Evolutionary conservation across 768 basidiomycete species (phyloP).

Genomic region (Mycena metata): DNA sequence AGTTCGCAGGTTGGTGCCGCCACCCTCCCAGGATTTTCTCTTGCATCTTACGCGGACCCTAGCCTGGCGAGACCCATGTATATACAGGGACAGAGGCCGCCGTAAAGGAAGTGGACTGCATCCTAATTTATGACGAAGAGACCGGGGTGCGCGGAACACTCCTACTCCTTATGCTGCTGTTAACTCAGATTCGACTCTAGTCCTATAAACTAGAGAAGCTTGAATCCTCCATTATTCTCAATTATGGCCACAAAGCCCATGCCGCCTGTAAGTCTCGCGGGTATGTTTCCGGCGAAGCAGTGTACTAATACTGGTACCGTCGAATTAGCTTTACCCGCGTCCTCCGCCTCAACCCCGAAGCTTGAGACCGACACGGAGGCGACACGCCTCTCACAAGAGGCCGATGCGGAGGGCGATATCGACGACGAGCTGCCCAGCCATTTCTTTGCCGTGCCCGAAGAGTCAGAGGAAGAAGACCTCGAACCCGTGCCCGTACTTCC

Average conservation of each 20-base stretch:
- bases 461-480: conserved; percentile 55
- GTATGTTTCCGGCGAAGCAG: conserved; percentile 20
- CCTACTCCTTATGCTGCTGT: not conserved
- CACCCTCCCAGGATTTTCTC: not conserved
- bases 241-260: conserved; percentile 61
- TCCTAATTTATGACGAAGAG: conserved; percentile 85
- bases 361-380: conserved; percentile 25
- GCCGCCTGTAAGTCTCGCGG: conserved; percentile 14
- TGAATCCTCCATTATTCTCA: conserved; percentile 72
- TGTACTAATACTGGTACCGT: conserved; percentile 25
- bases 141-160: conserved; percentile 63
- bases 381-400: conserved; percentile 42
- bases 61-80: conserved; percentile 67
- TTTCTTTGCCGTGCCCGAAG: conserved; percentile 46
- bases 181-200: conserved; percentile 53
- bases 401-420: conserved; percentile 50
- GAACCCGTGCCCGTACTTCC: conserved; percentile 42
- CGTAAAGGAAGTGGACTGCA: conserved; percentile 80
- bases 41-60: conserved; percentile 21
- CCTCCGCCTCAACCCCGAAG: conserved; percentile 43
- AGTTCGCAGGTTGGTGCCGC: conserved; percentile 69
- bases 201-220: conserved; percentile 82
- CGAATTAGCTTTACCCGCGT: conserved; percentile 40
- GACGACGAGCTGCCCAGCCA: conserved; percentile 56
- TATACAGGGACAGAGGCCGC: conserved; percentile 71